Base-by-base conservation (phyloP, 1,139 yeast genomes). In the Candida smagusa region DNA sequence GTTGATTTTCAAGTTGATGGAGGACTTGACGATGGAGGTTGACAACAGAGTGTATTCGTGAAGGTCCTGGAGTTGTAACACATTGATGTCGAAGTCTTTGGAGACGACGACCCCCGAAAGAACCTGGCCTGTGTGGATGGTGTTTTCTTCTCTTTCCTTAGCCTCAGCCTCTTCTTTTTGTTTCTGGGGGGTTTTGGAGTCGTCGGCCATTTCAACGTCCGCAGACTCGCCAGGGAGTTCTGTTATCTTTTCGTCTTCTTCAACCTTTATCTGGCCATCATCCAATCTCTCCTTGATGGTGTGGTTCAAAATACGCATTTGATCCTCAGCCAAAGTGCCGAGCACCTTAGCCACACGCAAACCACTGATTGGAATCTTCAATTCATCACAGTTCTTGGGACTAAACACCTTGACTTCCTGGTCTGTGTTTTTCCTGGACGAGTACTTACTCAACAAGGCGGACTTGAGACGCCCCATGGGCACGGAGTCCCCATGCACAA, bases 401-500 rank as follows among this genome's bases (percentile, higher is more conserved):
- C 89, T 92, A 63, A 77, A 90, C 4, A 92, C 95, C 52, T 80
- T 86, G n/a, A 90, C 90, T 56, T 92, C 98, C 36, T 84, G 78
- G 6, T 86, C 95, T 0, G 97, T 88, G 7, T 89, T 90, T 56
- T 84, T 89, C 37, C 87, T 71, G 34, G 80, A 76, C 6, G 90
- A 74, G 53, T 90, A 94, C 58, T 89, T 89, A 42, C 96, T 87
- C 50, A 89, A 67, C 32, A 92, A 68, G 0, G 98, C 98, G 21
- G 96, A 86, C 58, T 92, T 92, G 39, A 92, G 68, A 56, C 98
- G 80, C 41, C 97, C 98, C 98, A 92, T 92, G 22, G 96, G 97
- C 49, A 87, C 89, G 2, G 95, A 81, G 56, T 92, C 99, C n/a
- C 99, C 99, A 58, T 92, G 99, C 1, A 92, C 99, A 42, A 92